A percentile compares a stretch with the other conserved stretches of the same genome.
These are phyloP conservation scores for Spizellomyces sp. DNA, from an alignment of 192 early-diverging fungal species.

Conservation along the genomic window DNA sequence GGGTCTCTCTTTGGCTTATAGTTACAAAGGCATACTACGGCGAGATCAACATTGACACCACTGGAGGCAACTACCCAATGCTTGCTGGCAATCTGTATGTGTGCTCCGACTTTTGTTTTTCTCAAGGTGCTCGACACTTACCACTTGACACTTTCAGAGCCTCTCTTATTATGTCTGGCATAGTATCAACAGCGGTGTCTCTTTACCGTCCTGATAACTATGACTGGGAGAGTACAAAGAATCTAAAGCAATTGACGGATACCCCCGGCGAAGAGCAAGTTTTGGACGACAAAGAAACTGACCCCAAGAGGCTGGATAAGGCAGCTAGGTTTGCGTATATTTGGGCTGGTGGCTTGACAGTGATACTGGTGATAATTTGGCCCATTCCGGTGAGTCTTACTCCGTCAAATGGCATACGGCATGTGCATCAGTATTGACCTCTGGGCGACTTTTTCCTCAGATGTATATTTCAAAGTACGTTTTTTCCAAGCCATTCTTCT, in stretches of 20 bases:
- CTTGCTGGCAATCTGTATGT: conserved; percentile 65
- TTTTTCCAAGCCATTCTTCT: conserved; percentile 67
- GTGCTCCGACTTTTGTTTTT: conserved; percentile 33
- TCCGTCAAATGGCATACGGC: no score
- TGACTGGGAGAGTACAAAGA: conserved; percentile 56
- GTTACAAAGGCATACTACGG: conserved; percentile 55
- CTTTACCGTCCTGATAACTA: conserved; percentile 65
- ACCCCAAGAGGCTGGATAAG: conserved; percentile 43
- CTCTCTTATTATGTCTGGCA: conserved; percentile 5
- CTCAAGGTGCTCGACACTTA: conserved; percentile 6
- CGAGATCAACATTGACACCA: conserved; percentile 57
- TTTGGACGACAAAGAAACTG: conserved; percentile 37
- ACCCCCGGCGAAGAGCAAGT: conserved; percentile 40
- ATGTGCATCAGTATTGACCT: no score
- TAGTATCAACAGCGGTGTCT: conserved; percentile 43
- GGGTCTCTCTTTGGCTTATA: conserved; percentile 63
- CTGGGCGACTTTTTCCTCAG: no score
- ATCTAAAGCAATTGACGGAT: conserved; percentile 50
- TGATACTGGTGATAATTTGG: conserved; percentile 67
- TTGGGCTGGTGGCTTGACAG: conserved; percentile 54
- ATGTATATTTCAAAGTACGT: conserved; percentile 64
- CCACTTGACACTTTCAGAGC: not conserved
- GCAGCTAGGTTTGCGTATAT: conserved; percentile 62
- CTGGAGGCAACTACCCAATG: conserved; percentile 72
- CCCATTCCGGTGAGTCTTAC: conserved; percentile 56